Conservation (phyloP, 78 protist genomes). For the Dictyostelium capitatum region DNA sequence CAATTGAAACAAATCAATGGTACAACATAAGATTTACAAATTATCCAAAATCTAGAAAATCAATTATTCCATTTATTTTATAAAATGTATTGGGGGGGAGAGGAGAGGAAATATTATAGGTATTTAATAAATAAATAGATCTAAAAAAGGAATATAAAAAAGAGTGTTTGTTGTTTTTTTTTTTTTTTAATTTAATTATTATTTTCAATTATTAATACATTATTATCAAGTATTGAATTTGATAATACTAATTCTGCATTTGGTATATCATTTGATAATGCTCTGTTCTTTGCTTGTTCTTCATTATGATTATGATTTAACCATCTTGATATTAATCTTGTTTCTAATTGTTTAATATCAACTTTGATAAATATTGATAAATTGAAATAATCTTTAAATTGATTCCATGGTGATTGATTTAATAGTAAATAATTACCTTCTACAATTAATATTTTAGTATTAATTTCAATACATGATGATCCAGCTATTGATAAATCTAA, state of each 20-base stretch:
- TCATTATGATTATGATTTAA: not conserved
- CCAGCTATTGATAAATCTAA: conserved; percentile 30
- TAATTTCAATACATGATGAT: not conserved
- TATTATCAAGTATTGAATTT: conserved; percentile 11
- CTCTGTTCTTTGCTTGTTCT: conserved; percentile 9
- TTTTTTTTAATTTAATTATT: not conserved
- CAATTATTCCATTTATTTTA: conserved; percentile 23
- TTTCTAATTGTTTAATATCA: not conserved
- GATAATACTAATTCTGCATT: conserved; percentile 22
- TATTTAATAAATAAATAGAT: too few relatives aligned
- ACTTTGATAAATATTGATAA: not conserved
- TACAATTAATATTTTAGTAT: not conserved
- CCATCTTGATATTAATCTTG: conserved; percentile 56
- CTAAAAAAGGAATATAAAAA: too few relatives aligned
- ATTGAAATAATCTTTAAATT: not conserved
- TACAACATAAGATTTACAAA: conserved; percentile 4
- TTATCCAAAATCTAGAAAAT: conserved; percentile 34
- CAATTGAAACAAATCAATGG: conserved; percentile 16
- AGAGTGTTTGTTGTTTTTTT: not conserved
- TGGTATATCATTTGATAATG: conserved; percentile 70
- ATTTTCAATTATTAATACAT: conserved; percentile 3
- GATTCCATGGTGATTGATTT: conserved; percentile 36
- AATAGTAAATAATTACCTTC: conserved; percentile 53
- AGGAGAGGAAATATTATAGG: too few relatives aligned
- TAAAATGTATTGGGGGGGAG: too few relatives aligned